Evolutionary conservation across 108 stramenopile species (phyloP), one percentile per base, ranked within the genome.

Genomic region (Fistulifera solaris): DNA sequence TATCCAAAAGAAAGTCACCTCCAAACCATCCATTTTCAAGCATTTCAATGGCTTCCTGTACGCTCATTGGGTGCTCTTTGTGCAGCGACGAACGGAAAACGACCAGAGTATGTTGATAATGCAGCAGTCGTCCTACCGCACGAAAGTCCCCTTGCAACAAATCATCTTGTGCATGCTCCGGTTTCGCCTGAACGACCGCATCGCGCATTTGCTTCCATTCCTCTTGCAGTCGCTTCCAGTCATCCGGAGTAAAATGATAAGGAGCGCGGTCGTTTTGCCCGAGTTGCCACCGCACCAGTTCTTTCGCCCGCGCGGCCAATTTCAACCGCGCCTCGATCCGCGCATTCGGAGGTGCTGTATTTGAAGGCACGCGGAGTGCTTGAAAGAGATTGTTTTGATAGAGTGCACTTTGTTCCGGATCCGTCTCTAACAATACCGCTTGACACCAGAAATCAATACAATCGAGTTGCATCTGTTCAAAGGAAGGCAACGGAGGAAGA

Each of bases 371-470:
- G 8, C 31, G 31, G 31, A 35, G 31, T 35, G 31, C 31, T 3
- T 35, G 6, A 8, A 35, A 3, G 3, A 45, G 44, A 45, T 19
- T 45, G 21, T 11, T 4, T 11, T 45, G 44, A 45, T 45, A 21
- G 19, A 45, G 44, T 3, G 16, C 21, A 21, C 16, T 45, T 35
- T 35, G 31, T 8, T 35, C 6, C 5, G 44, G 21, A 45, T 45
- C 44, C 44, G 56, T 44, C 42, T 57, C 40, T 25, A 57, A 22
- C 38, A 38, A 24, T 10, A 26, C 43, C 10, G 42, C 15, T 17
- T 57, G 56, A 19, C 18, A 21, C 40, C n/a, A 27, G 22, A 24
- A 57, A 24, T 57, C 56, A 5, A 57, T 13, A 10, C 46, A 1
- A 45, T 57, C 56, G 6, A 44, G 16, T 7, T 43, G 40, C 17